A percentile compares a stretch with the other conserved stretches of the same genome.
Evolutionary conservation across 176 grass and related monocot species (phyloP).

Genomic region (Lolium rigidum): DNA sequence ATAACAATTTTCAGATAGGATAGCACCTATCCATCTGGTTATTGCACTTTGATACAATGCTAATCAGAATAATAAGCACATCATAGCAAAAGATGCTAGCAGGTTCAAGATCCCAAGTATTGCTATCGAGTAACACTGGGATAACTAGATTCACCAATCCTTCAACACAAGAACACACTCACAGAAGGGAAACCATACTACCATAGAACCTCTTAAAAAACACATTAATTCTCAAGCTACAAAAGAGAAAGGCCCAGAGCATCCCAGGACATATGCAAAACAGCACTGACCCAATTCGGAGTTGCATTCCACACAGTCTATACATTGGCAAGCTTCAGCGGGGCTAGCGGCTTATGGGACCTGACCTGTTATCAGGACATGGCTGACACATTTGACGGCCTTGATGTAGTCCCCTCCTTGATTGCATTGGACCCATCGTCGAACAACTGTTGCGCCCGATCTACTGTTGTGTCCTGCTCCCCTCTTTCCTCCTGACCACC

Average conservation of each 20-base stretch:
- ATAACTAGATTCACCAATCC: background rate
- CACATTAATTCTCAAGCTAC: background rate
- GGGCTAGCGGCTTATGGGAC: background rate
- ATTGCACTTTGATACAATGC: background rate
- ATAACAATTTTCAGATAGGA: background rate
- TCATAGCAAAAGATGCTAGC: background rate
- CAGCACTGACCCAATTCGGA: background rate
- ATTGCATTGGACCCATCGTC: slow-evolving; percentile 75
- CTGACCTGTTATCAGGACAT: slow-evolving; percentile 70
- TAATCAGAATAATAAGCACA: background rate
- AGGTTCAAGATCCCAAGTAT: background rate
- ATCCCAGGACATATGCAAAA: background rate
- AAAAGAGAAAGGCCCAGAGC: background rate
- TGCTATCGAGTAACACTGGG: background rate
- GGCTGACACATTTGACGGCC: slow-evolving; percentile 75
- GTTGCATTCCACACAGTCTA: background rate
- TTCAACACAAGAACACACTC: background rate
- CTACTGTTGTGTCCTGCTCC: slow-evolving; percentile 52
- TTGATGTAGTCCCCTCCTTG: slow-evolving; percentile 71
- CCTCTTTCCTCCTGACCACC: background rate
- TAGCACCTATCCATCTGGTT: background rate
- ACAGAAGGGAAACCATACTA: background rate
- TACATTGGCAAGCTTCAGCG: background rate
- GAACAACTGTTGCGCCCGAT: slow-evolving; percentile 68
- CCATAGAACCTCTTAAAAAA: slow-evolving; percentile 30